These are phyloP conservation scores for Asterochloris sp. DNA, from an alignment of 139 green algal genomes.

Conservation along the genomic window DNA sequence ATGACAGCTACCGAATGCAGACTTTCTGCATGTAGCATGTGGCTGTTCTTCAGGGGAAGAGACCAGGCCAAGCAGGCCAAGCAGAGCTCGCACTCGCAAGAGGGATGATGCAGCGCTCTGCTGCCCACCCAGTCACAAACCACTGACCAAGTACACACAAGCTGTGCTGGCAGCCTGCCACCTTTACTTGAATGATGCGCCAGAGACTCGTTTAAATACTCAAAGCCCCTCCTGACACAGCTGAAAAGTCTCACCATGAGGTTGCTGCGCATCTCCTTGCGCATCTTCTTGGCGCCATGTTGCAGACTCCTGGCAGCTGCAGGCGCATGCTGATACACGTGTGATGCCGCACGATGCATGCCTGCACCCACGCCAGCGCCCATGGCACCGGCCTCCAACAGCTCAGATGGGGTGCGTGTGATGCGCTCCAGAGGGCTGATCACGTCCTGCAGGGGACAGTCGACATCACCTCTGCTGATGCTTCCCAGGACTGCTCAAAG, in stretches of 20 bases:
- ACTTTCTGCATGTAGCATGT: not conserved
- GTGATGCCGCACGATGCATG: constrained; percentile 10
- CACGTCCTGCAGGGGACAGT: not conserved
- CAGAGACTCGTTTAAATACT: not conserved
- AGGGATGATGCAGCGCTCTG: no score
- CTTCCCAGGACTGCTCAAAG: not conserved
- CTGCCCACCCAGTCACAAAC: no score
- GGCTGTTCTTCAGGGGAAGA: no score
- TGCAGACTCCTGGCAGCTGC: not conserved
- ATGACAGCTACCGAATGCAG: not conserved
- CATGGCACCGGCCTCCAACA: constrained; percentile 5
- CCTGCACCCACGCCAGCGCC: not conserved
- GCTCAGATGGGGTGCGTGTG: constrained; percentile 3
- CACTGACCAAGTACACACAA: no score
- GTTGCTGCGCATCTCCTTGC: not conserved
- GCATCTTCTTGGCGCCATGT: not conserved
- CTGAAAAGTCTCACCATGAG: not conserved
- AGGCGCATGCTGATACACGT: not conserved
- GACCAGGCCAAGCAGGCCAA: no score
- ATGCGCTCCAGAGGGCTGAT: not conserved
- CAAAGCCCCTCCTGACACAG: not conserved
- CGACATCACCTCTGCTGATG: not conserved
- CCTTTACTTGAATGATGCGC: not conserved
- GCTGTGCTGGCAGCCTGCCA: not conserved
- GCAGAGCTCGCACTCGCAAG: no score